A percentile compares a stretch with the other conserved stretches of the same genome.
phyloP scores from a whole-genome alignment of 2,329 filamentous ascomycete genomes.

The Myriosclerotinia curreyana region DNA sequence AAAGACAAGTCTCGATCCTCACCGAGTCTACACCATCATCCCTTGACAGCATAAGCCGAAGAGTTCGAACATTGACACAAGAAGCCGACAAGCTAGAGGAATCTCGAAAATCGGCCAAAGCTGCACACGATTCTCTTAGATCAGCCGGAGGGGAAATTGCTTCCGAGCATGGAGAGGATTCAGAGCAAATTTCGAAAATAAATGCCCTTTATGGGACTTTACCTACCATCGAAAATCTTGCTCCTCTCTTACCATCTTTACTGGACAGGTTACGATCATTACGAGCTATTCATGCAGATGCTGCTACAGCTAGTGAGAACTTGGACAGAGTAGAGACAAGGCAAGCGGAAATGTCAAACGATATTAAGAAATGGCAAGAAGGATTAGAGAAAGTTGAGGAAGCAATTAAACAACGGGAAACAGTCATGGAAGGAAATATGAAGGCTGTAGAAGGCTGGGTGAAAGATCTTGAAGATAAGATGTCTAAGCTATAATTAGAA shows the following conservation, averaged over 20 bases:
- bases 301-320: slow-evolving; percentile 74
- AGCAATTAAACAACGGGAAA: slow-evolving; percentile 67
- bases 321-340: slow-evolving; percentile 73
- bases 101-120: slow-evolving; percentile 58
- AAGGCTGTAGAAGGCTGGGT: slow-evolving; percentile 87
- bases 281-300: slow-evolving; percentile 79
- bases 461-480: slow-evolving; percentile 75
- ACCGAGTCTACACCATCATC: slow-evolving; percentile 69
- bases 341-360: slow-evolving; percentile 77
- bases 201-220: slow-evolving; percentile 87
- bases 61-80: slow-evolving; percentile 65
- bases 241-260: slow-evolving; percentile 79
- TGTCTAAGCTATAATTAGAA: slow-evolving; percentile 49
- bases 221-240: slow-evolving; percentile 80
- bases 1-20: slow-evolving; percentile 75
- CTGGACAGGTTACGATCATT: slow-evolving; percentile 83
- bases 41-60: slow-evolving; percentile 67
- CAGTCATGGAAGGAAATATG: slow-evolving; percentile 73
- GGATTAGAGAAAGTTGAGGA: slow-evolving; percentile 76
- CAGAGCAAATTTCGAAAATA: slow-evolving; percentile 79
- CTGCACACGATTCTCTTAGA: slow-evolving; percentile 56
- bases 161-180: slow-evolving; percentile 50
- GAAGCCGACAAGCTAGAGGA: slow-evolving; percentile 73
- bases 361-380: slow-evolving; percentile 82
- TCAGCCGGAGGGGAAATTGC: slow-evolving; percentile 42